A percentile compares a stretch with the other conserved stretches of the same genome.
Evolutionary conservation across 2,329 filamentous ascomycete genomes (phyloP).

Genomic region (Trichoderma harzianum): DNA sequence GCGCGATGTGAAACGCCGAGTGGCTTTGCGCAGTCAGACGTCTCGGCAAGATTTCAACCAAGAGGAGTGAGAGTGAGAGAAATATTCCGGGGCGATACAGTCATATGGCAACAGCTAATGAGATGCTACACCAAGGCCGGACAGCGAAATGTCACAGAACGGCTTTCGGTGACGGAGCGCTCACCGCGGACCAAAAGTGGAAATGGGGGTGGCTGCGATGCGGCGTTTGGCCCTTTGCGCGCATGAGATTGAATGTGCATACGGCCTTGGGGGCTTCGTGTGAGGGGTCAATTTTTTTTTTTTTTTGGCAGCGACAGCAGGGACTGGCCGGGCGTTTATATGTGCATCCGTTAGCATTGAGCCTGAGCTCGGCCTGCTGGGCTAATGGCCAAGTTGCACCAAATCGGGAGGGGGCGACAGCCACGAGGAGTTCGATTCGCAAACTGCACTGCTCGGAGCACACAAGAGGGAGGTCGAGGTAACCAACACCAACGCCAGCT

Average conservation of each 20-base stretch:
- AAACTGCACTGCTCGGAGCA: conserved; percentile 10
- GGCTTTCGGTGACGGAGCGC: conserved; percentile 11
- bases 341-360: conserved; percentile 33
- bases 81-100: neutral
- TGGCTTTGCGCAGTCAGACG: neutral
- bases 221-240: neutral
- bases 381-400: conserved; percentile 13
- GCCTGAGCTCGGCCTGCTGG: conserved; percentile 6
- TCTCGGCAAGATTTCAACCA: neutral
- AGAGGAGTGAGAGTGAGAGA: neutral
- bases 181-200: conserved; percentile 14
- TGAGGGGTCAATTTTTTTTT: conserved; percentile 7
- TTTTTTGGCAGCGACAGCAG: conserved; percentile 38
- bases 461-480: conserved; percentile 5
- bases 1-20: neutral
- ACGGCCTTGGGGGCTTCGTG: neutral
- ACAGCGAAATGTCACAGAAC: neutral
- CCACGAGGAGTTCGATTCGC: conserved; percentile 1
- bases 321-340: conserved; percentile 48
- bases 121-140: neutral
- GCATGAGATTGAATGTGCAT: neutral
- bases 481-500: neutral
- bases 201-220: conserved; percentile 15
- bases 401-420: conserved; percentile 12
- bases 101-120: neutral